Evolutionary conservation across 768 basidiomycete genomes (phyloP), one percentile per base, ranked within the genome.

Genomic region (Collybia sordida): DNA sequence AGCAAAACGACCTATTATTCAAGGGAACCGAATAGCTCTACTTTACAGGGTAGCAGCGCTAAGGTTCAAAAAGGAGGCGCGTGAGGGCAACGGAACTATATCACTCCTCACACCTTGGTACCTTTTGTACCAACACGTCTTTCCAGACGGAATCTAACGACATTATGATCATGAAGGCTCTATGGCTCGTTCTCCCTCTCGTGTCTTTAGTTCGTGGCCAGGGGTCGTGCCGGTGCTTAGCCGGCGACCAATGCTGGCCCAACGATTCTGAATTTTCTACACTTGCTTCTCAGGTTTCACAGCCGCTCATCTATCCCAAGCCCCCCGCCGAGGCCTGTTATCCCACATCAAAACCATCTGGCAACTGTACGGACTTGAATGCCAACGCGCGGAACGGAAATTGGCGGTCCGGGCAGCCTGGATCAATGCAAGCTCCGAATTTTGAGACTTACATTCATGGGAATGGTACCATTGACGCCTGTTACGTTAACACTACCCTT

Each of bases 381-480:
- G 47, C 57, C 3, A 57, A 64, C 19, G 66, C 61, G 50, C 42
- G 17, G 2, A 58, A 78, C 34, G 70, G 71, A 2, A 62, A 40
- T 41, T 78, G 77, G 74, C 71, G 74, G 1, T 47, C 77, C 0
- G 60, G 67, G 25, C 66, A 68, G 27, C 59, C 75, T 15, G 77
- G 77, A 0, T 64, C 71, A 2, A 66, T 74, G 65, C 65, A 77
- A 42, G 40, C 56, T 5, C 42, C 54, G 18, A 66, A 66, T 45
- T 65, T 61, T 43, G 66, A 66, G 44, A 59, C 57, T 31, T 72
- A 58, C 48, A 56, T 61, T 2, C 72, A 65, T n/a, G 53, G 38
- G 17, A 79, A 78, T 57, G 77, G 72, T 25, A 78, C 74, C 38
- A 74, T 79, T 42, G 72, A 72, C 53, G 72, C 69, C 1, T 85